phyloP scores from a whole-genome alignment of 208 protist species.

The Giardia duodenalis region DNA sequence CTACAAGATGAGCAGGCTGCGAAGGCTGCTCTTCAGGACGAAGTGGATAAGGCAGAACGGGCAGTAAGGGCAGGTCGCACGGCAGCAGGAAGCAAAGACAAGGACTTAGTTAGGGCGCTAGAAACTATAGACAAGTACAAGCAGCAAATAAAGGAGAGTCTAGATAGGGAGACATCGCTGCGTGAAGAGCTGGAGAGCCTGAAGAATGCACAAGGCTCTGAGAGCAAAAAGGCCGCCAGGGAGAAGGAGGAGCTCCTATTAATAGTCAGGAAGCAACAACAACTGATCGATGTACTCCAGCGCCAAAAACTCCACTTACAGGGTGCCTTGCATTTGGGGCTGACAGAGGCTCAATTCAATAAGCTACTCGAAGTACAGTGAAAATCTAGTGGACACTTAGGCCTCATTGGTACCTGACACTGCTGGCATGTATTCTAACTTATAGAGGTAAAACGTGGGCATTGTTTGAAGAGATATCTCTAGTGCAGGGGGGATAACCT shows the following conservation, averaged over 20 bases:
- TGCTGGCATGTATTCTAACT: neutral
- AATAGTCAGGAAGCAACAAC: slow-evolving; percentile 19
- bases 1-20: neutral
- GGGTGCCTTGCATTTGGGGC: slow-evolving; percentile 12
- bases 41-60: too few relatives aligned
- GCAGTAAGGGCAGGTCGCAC: neutral
- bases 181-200: neutral
- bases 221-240: neutral
- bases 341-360: neutral
- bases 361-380: neutral
- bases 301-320: slow-evolving; percentile 28
- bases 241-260: slow-evolving; percentile 13
- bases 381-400: too few relatives aligned
- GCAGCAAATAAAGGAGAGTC: neutral
- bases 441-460: neutral
- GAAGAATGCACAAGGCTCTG: neutral
- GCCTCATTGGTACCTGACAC: too few relatives aligned
- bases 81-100: neutral
- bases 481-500: neutral
- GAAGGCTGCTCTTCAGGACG: neutral
- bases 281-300: slow-evolving; percentile 28
- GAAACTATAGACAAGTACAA: slow-evolving; percentile 14
- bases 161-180: neutral
- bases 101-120: neutral
- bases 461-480: neutral